phyloP scores from a whole-genome alignment of 2,329 filamentous ascomycete species.

The Aureobasidium sp. region DNA sequence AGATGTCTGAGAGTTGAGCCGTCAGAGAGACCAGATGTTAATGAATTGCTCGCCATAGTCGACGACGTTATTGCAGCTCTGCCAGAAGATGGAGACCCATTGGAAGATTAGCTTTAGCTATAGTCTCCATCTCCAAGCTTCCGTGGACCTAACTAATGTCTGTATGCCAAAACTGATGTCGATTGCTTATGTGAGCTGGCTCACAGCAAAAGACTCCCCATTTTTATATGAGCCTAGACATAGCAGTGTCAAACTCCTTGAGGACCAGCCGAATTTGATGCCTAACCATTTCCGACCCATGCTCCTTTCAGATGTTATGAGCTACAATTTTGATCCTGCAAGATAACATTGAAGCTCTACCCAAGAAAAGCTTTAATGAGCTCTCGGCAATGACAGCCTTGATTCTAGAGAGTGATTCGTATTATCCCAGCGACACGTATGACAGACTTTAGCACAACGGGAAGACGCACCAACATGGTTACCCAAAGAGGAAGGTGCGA shows the following conservation, averaged over 20 bases:
- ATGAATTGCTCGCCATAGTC: conserved; percentile 73
- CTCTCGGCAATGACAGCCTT: neutral
- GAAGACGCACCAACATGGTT: neutral
- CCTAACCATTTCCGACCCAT: too few species aligned
- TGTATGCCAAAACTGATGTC: neutral
- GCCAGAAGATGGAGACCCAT: conserved; percentile 48
- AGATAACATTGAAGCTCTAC: neutral
- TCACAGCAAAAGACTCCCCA: neutral
- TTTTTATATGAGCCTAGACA: too few species aligned
- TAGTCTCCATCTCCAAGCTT: neutral
- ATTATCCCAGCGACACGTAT: neutral
- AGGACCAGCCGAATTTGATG: too few species aligned
- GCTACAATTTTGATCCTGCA: too few species aligned
- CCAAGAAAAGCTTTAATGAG: neutral
- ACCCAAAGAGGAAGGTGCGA: conserved; percentile 5
- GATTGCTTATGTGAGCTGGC: neutral
- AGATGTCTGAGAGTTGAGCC: conserved; percentile 82
- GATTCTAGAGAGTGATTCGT: neutral
- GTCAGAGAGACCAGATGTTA: conserved; percentile 75
- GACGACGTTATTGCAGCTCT: conserved; percentile 56
- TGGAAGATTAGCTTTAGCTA: neutral
- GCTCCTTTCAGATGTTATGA: neutral
- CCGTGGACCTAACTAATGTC: neutral
- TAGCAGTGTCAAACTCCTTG: too few species aligned
- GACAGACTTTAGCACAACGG: neutral